A percentile compares a stretch with the other conserved stretches of the same genome.
Conservation (phyloP, 305 asterid species). For the Fraxinus paxiana region DNA sequence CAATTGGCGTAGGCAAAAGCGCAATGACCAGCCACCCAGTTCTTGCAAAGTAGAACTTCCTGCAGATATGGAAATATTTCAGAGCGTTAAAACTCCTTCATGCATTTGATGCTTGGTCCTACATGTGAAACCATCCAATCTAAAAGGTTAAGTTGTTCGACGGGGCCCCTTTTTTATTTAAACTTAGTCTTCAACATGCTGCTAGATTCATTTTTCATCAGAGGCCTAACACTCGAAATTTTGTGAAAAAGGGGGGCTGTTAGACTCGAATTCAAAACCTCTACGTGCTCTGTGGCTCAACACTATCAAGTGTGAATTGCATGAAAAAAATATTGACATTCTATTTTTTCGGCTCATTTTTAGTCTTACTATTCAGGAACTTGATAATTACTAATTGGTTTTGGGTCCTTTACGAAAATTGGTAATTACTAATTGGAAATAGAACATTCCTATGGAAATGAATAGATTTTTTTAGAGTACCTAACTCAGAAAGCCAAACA, state of each 20-base stretch:
- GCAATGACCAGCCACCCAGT: constrained; percentile 83
- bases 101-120: background rate
- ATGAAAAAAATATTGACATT: background rate
- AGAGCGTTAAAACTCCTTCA: background rate
- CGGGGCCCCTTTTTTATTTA: background rate
- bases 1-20: constrained; percentile 64
- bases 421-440: background rate
- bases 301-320: background rate
- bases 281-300: background rate
- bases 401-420: too few relatives aligned
- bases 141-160: background rate
- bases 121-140: background rate
- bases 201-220: background rate
- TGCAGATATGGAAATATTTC: constrained; percentile 25
- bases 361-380: background rate
- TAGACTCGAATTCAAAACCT: background rate
- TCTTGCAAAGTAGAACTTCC: constrained; percentile 64
- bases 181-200: background rate
- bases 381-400: background rate
- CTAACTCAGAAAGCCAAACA: background rate
- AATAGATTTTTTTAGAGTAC: background rate
- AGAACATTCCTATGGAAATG: background rate
- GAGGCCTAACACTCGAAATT: background rate
- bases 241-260: too few relatives aligned
- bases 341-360: background rate